Base-by-base conservation (phyloP, 495 filamentous ascomycete genomes). In the Aspergillus panamensis region DNA sequence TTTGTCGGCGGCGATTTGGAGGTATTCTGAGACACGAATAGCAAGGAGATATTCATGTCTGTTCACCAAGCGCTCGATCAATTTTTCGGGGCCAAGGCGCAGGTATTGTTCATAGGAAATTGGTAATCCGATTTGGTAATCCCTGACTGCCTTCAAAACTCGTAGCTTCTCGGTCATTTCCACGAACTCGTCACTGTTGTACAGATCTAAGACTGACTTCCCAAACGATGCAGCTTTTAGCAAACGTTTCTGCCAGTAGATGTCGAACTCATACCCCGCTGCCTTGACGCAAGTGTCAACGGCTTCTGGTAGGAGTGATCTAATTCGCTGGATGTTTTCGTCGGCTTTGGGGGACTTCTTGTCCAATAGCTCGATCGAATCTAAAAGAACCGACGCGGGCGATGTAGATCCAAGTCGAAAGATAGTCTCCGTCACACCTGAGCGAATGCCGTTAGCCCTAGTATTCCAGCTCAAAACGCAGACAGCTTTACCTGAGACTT, bases 101-200 rank as follows among this genome's bases (percentile, higher is more conserved):
- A 91, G 78, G 66, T 86, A 90, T 73, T 97, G 92, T 29, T 97
- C 91, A 66, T 94, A 94, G 10, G 91, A 94, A n/a, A 97, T 64
- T 0, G 94, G 90, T 14, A 98, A 63, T 12, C 95, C 94, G 53
- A 98, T 86, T 65, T 94, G 86, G 64, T 91, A 97, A 68, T 88
- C 96, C 47, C 94, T 82, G 4, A 91, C 86, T 14, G 95, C 93
- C 65, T 96, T 96, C 31, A 98, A 80, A 3, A 98, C 91, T 48
- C 94, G 87, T 16, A 97, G 74, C 10, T 87, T 92, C 71, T 98
- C 94, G 61, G 90, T 96, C 90, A 96, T 97, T 56, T 97, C 92
- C 29, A 98, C 95, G 70, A 97, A 98, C 55, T 97, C 93, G 61
- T 98, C 94, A 66, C 90, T 95, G 71, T 89, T 95, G 73, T 97